phyloP scores from a whole-genome alignment of 2,329 filamentous ascomycete species.

The Cylindrodendrum hubeiense region DNA sequence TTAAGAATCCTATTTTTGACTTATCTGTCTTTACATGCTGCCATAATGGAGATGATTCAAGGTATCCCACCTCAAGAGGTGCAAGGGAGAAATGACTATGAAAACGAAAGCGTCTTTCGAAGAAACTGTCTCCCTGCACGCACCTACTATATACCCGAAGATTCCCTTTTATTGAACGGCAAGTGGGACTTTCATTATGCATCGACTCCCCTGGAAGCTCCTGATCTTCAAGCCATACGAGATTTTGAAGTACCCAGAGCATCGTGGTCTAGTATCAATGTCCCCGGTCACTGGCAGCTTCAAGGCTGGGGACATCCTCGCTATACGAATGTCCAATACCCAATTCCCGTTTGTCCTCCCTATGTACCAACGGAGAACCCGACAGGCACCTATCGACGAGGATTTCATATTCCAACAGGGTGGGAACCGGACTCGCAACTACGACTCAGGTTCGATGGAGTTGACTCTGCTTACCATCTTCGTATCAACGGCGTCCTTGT shows the following conservation, averaged over 20 bases:
- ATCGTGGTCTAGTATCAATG: conserved; percentile 62
- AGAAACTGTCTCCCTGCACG: conserved; percentile 65
- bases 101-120: conserved; percentile 63
- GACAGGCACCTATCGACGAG: conserved; percentile 71
- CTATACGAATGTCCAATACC: conserved; percentile 77
- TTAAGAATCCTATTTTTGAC: too few relatives aligned
- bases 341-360: conserved; percentile 74
- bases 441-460: conserved; percentile 77
- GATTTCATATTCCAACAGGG: conserved; percentile 64
- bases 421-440: conserved; percentile 65
- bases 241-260: conserved; percentile 47
- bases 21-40: too few relatives aligned
- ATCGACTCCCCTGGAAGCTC: conserved; percentile 60
- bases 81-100: conserved; percentile 53
- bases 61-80: background rate
- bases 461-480: conserved; percentile 78
- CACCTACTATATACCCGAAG: conserved; percentile 65
- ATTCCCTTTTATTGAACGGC: conserved; percentile 65
- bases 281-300: conserved; percentile 78
- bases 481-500: conserved; percentile 74
- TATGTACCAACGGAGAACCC: conserved; percentile 72
- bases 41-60: too few relatives aligned
- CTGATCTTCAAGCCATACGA: too few relatives aligned
- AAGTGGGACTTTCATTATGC: conserved; percentile 68
- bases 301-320: conserved; percentile 76